Evolutionary conservation across 78 protist species (phyloP), one percentile per base, ranked within the genome.

Genomic region (Mastigamoeba balamuthi): DNA sequence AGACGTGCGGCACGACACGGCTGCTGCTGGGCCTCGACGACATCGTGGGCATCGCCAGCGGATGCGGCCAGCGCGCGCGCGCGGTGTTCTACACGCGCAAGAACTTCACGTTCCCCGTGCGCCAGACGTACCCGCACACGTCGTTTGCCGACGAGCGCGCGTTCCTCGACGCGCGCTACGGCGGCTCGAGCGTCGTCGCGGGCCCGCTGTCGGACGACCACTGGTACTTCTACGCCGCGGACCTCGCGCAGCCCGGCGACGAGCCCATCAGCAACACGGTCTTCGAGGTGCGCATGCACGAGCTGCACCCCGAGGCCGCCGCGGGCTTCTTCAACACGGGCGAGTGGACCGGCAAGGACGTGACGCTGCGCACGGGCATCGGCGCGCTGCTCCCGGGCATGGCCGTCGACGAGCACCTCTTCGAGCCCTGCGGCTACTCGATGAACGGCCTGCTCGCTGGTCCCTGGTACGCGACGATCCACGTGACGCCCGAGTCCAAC

Each of bases 341-440:
- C 6, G 84, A 70, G 48, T 78, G 69, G 33, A 70, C 87, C 5
- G 74, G 69, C 9, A 74, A 80, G 44, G 89, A 81, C 7, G 75
- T 53, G n/a, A 58, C 75, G 28, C 72, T 69, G 9, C 76, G 65
- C 67, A 40, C 87, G 10, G 85, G 89, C 40, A 80, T 75, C 52
- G 72, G 29, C 17, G 30, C 77, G 42, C 44, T 87, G 6, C 23
- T 79, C 8, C 79, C 92, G 6, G 82, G 83, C 9, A 42, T 38
- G 76, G 70, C 78, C 25, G 78, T 80, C 44, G 92, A 88, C 66
- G 93, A 77, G 53, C 68, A 65, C 69, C 65, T 82, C 43, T 95
- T 95, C 63, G 90, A 87, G 10, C 98, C 98, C 3, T 93, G 95
- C 72, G 98, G 98, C n/a, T 95, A 93, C 86, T 90, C 95, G 7